A percentile compares a stretch with the other conserved stretches of the same genome.
phyloP scores from a whole-genome alignment of 2,329 filamentous ascomycete genomes.

The Tolypocladium ovalisporum region DNA sequence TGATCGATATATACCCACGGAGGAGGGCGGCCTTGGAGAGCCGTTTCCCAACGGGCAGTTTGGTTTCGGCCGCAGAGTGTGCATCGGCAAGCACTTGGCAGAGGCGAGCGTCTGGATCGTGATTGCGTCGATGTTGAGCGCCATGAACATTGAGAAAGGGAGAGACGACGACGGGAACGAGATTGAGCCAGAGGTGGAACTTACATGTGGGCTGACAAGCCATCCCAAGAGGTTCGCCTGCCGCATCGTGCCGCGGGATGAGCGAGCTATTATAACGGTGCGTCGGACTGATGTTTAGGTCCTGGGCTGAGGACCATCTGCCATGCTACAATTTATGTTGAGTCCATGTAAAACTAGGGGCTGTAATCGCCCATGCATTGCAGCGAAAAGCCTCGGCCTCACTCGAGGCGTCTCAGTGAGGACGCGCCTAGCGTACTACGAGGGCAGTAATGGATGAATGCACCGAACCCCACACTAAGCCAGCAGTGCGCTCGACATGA shows the following conservation, averaged over 20 bases:
- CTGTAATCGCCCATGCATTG: not conserved
- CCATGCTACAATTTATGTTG: slow-evolving; percentile 12
- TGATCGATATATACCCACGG: slow-evolving; percentile 25
- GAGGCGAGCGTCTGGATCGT: slow-evolving; percentile 30
- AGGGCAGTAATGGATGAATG: too few species aligned
- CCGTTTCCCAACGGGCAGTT: slow-evolving; percentile 36
- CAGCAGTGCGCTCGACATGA: too few species aligned
- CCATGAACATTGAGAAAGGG: slow-evolving; percentile 21
- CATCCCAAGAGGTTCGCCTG: slow-evolving; percentile 15
- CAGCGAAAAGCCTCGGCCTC: not conserved
- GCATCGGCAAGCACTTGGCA: slow-evolving; percentile 38
- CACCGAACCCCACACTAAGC: too few species aligned
- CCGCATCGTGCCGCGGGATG: slow-evolving; percentile 12
- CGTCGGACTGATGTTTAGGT: not conserved
- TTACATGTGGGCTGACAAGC: slow-evolving; percentile 15
- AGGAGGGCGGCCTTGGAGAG: slow-evolving; percentile 29
- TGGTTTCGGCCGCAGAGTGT: slow-evolving; percentile 41
- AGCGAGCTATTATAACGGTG: slow-evolving; percentile 5
- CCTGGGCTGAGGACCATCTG: not conserved
- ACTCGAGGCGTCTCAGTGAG: too few species aligned
- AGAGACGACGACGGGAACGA: slow-evolving; percentile 22
- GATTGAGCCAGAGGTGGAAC: slow-evolving; percentile 15
- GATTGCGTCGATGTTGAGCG: slow-evolving; percentile 27
- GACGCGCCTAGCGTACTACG: too few species aligned
- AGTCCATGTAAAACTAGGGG: too few species aligned